phyloP scores from a whole-genome alignment of 768 basidiomycete genomes.

The Sistotremastrum niveocremeum region DNA sequence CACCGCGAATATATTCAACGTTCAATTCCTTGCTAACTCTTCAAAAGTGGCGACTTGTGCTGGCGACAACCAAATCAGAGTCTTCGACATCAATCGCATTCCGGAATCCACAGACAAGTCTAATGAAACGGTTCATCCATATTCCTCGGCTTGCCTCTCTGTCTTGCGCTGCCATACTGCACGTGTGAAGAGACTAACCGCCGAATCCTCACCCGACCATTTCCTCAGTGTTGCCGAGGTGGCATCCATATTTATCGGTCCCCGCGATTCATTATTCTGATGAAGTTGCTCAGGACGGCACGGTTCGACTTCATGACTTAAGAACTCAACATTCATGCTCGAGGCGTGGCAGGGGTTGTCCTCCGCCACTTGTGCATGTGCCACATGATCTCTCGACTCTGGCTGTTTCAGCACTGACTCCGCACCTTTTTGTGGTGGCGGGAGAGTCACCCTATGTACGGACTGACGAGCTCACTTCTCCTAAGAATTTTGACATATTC shows the following conservation, averaged over 20 bases:
- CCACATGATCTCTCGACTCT: conserved; percentile 58
- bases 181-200: conserved; percentile 67
- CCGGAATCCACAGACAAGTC: conserved; percentile 24
- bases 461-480: conserved; percentile 6
- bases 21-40: conserved; percentile 64
- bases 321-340: conserved; percentile 55
- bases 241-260: conserved; percentile 8
- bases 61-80: conserved; percentile 60
- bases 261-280: conserved; percentile 10
- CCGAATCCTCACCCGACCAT: conserved; percentile 62
- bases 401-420: conserved; percentile 62
- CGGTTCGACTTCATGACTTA: conserved; percentile 80
- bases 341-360: conserved; percentile 33
- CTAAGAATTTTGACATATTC: conserved; percentile 3
- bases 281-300: conserved; percentile 50
- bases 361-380: conserved; percentile 55
- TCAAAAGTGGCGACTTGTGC: conserved; percentile 72
- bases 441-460: conserved; percentile 67
- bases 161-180: conserved; percentile 55
- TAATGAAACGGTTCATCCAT: conserved; percentile 30
- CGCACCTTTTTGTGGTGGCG: conserved; percentile 76
- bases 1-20: conserved; percentile 73
- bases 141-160: conserved; percentile 34
- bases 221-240: conserved; percentile 78
- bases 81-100: conserved; percentile 51